These are phyloP conservation scores for Daldinia sp. DNA, from an alignment of 2,329 filamentous ascomycete genomes.

Conservation along the genomic window DNA sequence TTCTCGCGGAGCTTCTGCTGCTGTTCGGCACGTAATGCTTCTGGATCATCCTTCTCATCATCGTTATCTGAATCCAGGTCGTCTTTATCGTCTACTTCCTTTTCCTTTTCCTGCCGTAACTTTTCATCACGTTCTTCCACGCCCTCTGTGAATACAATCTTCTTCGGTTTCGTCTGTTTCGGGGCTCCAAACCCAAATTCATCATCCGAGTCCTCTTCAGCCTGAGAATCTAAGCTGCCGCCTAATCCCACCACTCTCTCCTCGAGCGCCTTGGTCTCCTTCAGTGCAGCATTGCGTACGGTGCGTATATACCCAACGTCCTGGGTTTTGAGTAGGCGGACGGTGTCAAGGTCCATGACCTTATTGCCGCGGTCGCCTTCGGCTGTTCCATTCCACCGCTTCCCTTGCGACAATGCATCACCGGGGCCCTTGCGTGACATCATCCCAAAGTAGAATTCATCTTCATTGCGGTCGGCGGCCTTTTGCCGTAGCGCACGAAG, in stretches of 20 bases:
- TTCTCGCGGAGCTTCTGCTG: conserved; percentile 58
- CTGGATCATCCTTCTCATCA: conserved; percentile 52
- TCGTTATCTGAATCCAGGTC: conserved; percentile 48
- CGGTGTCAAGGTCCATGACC: conserved; percentile 66
- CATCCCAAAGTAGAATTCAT: conserved; percentile 81
- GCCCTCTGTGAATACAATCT: conserved; percentile 65
- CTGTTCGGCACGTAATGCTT: conserved; percentile 55
- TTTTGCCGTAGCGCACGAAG: conserved; percentile 71
- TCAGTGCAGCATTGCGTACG: conserved; percentile 69
- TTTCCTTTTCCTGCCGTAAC: conserved; percentile 41
- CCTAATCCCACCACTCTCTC: conserved; percentile 64
- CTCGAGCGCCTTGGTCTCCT: conserved; percentile 68
- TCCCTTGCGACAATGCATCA: conserved; percentile 61
- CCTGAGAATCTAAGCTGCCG: conserved; percentile 45
- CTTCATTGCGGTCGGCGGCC: conserved; percentile 74
- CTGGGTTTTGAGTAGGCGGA: conserved; percentile 76
- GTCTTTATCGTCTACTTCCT: conserved; percentile 36
- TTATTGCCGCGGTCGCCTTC: conserved; percentile 69
- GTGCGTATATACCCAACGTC: conserved; percentile 74
- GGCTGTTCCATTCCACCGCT: conserved; percentile 66
- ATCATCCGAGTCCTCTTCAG: conserved; percentile 46
- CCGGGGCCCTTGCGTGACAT: conserved; percentile 70
- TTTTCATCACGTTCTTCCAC: conserved; percentile 53
- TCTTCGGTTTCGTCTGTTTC: conserved; percentile 53
- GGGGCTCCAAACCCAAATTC: conserved; percentile 46